A percentile compares a stretch with the other conserved stretches of the same genome.
These are phyloP conservation scores for Theobroma grandiflorum DNA, from an alignment of 441 rosid species.

Conservation along the genomic window DNA sequence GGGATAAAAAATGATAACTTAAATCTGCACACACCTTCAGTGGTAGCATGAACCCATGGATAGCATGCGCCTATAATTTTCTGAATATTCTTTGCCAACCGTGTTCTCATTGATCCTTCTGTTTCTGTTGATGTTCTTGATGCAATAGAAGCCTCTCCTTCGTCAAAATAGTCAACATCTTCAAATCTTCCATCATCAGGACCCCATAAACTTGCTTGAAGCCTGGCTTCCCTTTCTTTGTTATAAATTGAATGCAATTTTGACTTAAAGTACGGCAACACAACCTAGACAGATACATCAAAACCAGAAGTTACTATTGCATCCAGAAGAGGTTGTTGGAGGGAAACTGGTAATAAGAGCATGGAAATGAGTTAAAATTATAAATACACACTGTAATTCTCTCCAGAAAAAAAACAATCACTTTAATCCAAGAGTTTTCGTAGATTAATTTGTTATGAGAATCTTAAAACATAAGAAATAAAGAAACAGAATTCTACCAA, in stretches of 20 bases:
- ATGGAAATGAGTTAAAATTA: neutral
- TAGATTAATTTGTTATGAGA: neutral
- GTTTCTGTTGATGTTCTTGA: slow-evolving; percentile 52
- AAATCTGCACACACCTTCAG: slow-evolving; percentile 72
- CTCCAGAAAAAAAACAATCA: neutral
- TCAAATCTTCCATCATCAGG: slow-evolving; percentile 67
- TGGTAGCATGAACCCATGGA: slow-evolving; percentile 95
- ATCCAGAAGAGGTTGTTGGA: slow-evolving; percentile 20
- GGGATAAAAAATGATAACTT: slow-evolving; percentile 12
- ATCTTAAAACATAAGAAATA: neutral
- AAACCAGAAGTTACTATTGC: slow-evolving; percentile 36
- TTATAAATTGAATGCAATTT: slow-evolving; percentile 89
- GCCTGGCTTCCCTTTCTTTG: slow-evolving; percentile 97
- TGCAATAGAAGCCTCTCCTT: slow-evolving; percentile 55
- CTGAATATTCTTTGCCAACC: slow-evolving; percentile 61
- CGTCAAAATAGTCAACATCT: slow-evolving; percentile 53
- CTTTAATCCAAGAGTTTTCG: neutral
- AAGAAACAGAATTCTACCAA: slow-evolving; percentile 61
- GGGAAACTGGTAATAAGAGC: slow-evolving; percentile 9
- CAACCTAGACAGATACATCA: slow-evolving; percentile 64
- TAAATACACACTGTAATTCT: neutral
- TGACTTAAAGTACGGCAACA: slow-evolving; percentile 93
- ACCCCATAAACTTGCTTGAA: slow-evolving; percentile 97
- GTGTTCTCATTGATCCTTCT: slow-evolving; percentile 65
- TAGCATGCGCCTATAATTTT: slow-evolving; percentile 82